Evolutionary conservation across 2,329 filamentous ascomycete species (phyloP).

Genomic region (Blastomyces emzantsi): DNA sequence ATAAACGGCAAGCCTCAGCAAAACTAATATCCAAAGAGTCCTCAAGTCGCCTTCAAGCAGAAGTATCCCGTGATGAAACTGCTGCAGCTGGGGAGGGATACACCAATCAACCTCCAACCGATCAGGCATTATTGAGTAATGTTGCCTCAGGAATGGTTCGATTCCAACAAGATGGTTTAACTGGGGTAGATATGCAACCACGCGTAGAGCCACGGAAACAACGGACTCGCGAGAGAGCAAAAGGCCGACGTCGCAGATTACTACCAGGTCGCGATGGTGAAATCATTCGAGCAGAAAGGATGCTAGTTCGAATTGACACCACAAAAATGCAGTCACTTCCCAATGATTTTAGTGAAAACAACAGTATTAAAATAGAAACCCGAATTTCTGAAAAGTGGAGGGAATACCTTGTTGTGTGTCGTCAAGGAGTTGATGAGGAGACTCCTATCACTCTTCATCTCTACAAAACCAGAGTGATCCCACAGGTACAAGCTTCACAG

Average conservation of each 20-base stretch:
- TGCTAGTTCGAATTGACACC: slow-evolving; percentile 56
- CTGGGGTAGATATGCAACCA: slow-evolving; percentile 33
- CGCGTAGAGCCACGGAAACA: slow-evolving; percentile 32
- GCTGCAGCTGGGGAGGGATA: not conserved
- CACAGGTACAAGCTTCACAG: slow-evolving; percentile 47
- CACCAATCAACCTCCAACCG: slow-evolving; percentile 1
- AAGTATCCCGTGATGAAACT: slow-evolving; percentile 9
- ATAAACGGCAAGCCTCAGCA: slow-evolving; percentile 16
- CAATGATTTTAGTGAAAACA: slow-evolving; percentile 56
- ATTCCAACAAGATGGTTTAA: slow-evolving; percentile 37
- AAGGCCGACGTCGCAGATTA: slow-evolving; percentile 15
- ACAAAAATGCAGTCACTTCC: slow-evolving; percentile 43
- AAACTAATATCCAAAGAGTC: slow-evolving; percentile 19
- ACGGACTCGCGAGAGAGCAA: slow-evolving; percentile 14
- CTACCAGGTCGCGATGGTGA: slow-evolving; percentile 37
- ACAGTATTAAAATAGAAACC: slow-evolving; percentile 50
- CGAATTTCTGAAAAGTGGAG: slow-evolving; percentile 55
- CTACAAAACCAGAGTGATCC: slow-evolving; percentile 56
- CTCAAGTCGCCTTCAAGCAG: slow-evolving; percentile 21
- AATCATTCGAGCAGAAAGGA: slow-evolving; percentile 58
- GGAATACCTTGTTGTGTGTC: slow-evolving; percentile 54
- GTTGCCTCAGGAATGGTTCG: slow-evolving; percentile 31
- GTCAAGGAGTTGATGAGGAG: slow-evolving; percentile 47
- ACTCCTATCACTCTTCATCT: slow-evolving; percentile 50
- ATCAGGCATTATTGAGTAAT: slow-evolving; percentile 18